Base-by-base conservation (phyloP, 768 basidiomycete genomes). In the Terana coerulea region DNA sequence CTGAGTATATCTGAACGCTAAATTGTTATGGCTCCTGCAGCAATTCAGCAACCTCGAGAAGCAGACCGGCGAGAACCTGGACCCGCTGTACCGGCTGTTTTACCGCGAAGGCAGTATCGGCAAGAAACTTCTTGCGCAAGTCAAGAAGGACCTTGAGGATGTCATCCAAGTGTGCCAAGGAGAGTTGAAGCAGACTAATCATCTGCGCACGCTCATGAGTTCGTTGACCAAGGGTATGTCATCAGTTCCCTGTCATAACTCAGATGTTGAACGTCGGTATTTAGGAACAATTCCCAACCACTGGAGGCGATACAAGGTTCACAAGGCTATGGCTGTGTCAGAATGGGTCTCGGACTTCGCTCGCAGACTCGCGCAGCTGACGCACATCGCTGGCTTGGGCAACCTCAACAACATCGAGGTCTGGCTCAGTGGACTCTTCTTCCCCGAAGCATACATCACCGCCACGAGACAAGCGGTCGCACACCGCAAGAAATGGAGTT, bases 391-490 rank as follows among this genome's bases (percentile, higher is more conserved):
- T 0, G 65, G 68, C 17, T 69, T 84, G 40, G 83, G 86, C 55
- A 83, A 76, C 61, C 69, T 86, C 56, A 77, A 72, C 57, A 75
- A 88, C 59, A 72, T 88, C 41, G 83, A 91, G 67, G 88, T 97
- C 39, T 92, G 91, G 89, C 80, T 98, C 12, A 94, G 95, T 21
- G 90, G 91, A 0, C 68, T 99, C 51, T 98, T 98, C 78, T 94
- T 90, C 79, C 97, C 95, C 0, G 91, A 95, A 63, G 95, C 94
- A 3, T 98, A 93, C 65, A 79, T 98, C 61, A 98, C 95, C 0
- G 95, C 95, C 1, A 95, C 93, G 2, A 79, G 95, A 45, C 95
- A 99, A 68, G 84, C 91, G n/a, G 89, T 94, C 4, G 97, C 95
- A 2, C 95, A 98, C 65, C 77, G 84, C 49, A 92, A 88, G 71